These are phyloP conservation scores for Backusella parvicylindrica DNA, from an alignment of 192 early-diverging fungal genomes.

Conservation along the genomic window DNA sequence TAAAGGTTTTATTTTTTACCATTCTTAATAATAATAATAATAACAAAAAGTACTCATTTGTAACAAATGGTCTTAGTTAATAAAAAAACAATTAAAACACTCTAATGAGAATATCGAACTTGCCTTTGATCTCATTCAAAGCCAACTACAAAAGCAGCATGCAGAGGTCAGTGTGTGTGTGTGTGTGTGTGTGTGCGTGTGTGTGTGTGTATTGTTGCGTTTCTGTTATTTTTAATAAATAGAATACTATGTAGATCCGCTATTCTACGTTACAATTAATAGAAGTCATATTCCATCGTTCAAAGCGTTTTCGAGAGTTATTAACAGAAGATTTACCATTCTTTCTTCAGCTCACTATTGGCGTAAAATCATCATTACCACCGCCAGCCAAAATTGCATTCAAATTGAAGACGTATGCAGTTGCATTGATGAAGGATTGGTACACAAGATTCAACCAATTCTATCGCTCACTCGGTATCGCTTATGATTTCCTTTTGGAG, in stretches of 20 bases:
- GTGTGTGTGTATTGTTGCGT: background rate
- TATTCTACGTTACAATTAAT: conserved; percentile 55
- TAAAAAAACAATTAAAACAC: conserved; percentile 46
- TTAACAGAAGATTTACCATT: conserved; percentile 47
- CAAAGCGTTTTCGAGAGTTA: conserved; percentile 59
- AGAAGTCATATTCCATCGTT: conserved; percentile 60
- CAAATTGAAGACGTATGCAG: conserved; percentile 44
- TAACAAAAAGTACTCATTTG: background rate
- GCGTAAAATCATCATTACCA: conserved; percentile 53
- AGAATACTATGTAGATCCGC: conserved; percentile 42
- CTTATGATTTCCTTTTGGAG: conserved; percentile 52
- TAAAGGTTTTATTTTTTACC: conserved; percentile 18
- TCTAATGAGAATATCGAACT: conserved; percentile 35
- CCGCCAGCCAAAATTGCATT: conserved; percentile 47
- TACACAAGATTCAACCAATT: conserved; percentile 48
- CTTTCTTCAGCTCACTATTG: conserved; percentile 52
- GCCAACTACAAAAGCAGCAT: conserved; percentile 47
- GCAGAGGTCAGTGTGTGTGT: conserved; percentile 34
- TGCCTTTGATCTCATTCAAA: conserved; percentile 37
- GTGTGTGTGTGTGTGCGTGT: background rate
- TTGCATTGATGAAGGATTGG: conserved; percentile 55
- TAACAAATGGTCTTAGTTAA: conserved; percentile 22
- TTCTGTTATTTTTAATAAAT: background rate
- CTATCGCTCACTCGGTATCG: conserved; percentile 53
- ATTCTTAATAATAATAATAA: background rate